A percentile compares a stretch with the other conserved stretches of the same genome.
These are phyloP conservation scores for Colletotrichum abscissum DNA, from an alignment of 2,329 filamentous ascomycete genomes.

Conservation along the genomic window DNA sequence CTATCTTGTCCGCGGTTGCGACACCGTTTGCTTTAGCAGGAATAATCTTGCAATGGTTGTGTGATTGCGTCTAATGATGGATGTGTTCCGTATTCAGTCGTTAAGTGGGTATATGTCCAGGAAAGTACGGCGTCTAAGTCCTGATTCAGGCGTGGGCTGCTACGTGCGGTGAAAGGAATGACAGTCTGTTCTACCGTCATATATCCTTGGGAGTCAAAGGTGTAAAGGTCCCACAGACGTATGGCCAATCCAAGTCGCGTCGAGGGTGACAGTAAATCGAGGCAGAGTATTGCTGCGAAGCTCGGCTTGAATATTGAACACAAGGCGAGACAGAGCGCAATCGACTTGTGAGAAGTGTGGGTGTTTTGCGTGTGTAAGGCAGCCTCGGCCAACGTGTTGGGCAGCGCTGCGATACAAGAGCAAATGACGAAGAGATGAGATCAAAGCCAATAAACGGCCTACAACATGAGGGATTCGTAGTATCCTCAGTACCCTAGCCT, in stretches of 20 bases:
- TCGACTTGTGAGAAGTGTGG: background rate
- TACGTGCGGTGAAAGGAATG: conserved; percentile 10
- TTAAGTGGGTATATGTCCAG: background rate
- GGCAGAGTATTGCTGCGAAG: conserved; percentile 1
- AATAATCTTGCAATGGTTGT: background rate
- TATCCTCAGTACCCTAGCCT: conserved; percentile 12
- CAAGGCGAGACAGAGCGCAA: conserved; percentile 9
- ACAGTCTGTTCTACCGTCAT: conserved; percentile 16
- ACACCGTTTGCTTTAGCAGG: background rate
- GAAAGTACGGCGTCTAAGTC: background rate
- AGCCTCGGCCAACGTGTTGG: conserved; percentile 26
- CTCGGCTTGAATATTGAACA: conserved; percentile 5
- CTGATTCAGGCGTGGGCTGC: conserved; percentile 11
- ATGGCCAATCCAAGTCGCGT: conserved; percentile 10
- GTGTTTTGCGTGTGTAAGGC: conserved; percentile 19
- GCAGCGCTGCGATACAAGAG: conserved; percentile 21
- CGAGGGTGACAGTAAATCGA: conserved; percentile 20
- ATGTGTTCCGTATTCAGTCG: background rate
- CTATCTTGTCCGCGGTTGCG: background rate
- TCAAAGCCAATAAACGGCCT: background rate
- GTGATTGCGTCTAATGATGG: background rate
- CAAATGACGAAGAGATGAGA: conserved; percentile 1
- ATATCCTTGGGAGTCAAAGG: conserved; percentile 8
- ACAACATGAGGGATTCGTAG: background rate
- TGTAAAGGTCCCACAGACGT: conserved; percentile 5